Conservation (phyloP, 495 filamentous ascomycete genomes). For the Astrothelium subdiscretum region DNA sequence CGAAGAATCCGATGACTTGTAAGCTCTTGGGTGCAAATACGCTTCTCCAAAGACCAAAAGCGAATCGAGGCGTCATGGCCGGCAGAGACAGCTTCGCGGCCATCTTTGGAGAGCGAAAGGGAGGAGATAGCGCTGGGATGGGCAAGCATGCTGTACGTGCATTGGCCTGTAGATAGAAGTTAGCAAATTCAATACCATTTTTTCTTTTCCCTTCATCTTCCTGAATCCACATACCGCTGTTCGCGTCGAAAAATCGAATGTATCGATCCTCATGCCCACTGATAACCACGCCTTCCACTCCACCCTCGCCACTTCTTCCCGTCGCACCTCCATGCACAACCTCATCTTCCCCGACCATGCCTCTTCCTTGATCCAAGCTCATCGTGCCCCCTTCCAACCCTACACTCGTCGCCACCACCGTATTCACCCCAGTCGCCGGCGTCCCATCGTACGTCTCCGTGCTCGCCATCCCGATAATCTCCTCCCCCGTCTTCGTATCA, state of each 20-base stretch:
- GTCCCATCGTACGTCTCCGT: slow-evolving; percentile 87
- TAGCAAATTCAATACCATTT: too few relatives aligned
- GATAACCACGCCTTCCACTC: slow-evolving; percentile 80
- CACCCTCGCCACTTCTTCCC: slow-evolving; percentile 58
- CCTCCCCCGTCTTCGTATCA: slow-evolving; percentile 82
- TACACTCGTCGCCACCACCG: slow-evolving; percentile 76
- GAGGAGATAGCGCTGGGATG: slow-evolving; percentile 86
- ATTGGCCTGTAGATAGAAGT: slow-evolving; percentile 60
- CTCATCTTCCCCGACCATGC: slow-evolving; percentile 48
- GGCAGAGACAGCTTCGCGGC: slow-evolving; percentile 85
- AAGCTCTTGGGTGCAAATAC: slow-evolving; percentile 86
- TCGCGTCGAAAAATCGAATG: slow-evolving; percentile 95
- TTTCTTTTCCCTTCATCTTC: too few relatives aligned
- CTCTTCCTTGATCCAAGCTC: slow-evolving; percentile 51
- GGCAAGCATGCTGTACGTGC: slow-evolving; percentile 95
- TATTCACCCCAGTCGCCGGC: slow-evolving; percentile 70
- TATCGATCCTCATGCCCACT: slow-evolving; percentile 92
- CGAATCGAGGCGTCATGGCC: slow-evolving; percentile 90
- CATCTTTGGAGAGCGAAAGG: slow-evolving; percentile 81
- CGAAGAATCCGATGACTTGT: slow-evolving; percentile 84
- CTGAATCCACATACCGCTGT: slow-evolving; percentile 85
- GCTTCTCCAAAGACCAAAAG: slow-evolving; percentile 96
- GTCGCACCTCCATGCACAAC: slow-evolving; percentile 66
- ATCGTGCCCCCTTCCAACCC: slow-evolving; percentile 56
- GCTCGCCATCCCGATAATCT: slow-evolving; percentile 83